A percentile compares a stretch with the other conserved stretches of the same genome.
phyloP scores from a whole-genome alignment of 805 yeast genomes.

The Saturnispora galanensis region DNA sequence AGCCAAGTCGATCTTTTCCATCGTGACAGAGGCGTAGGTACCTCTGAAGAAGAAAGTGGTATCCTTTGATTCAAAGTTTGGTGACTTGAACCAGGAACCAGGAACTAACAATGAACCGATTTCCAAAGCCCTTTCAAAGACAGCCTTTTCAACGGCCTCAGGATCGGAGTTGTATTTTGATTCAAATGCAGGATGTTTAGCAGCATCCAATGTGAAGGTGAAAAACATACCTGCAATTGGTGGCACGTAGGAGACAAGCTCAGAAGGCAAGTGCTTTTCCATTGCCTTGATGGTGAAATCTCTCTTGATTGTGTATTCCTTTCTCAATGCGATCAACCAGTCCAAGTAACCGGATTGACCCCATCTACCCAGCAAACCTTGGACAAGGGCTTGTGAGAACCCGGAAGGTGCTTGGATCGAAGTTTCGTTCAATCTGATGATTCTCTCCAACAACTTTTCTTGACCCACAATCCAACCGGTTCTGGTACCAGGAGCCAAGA shows the following conservation, averaged over 20 bases:
- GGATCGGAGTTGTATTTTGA: conserved; percentile 51
- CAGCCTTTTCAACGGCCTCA: conserved; percentile 48
- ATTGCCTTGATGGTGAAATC: conserved; percentile 77
- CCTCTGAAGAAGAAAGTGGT: conserved; percentile 70
- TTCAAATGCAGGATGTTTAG: conserved; percentile 67
- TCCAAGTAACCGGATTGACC: conserved; percentile 83
- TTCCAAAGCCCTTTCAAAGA: conserved; percentile 51
- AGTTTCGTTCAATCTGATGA: conserved; percentile 67
- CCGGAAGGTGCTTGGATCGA: conserved; percentile 77
- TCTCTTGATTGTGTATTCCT: conserved; percentile 79
- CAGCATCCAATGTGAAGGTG: conserved; percentile 61
- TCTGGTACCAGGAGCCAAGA: conserved; percentile 84
- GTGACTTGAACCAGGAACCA: conserved; percentile 73
- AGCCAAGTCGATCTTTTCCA: conserved; percentile 51
- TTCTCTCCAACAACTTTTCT: conserved; percentile 50
- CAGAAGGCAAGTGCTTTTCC: conserved; percentile 44
- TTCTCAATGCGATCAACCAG: conserved; percentile 78
- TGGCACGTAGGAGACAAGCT: conserved; percentile 34
- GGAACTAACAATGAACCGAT: conserved; percentile 68
- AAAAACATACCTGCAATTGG: conserved; percentile 89
- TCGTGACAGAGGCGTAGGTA: conserved; percentile 77
- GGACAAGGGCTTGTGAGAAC: conserved; percentile 58
- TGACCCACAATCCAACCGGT: conserved; percentile 86
- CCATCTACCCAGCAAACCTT: conserved; percentile 74
- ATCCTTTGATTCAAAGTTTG: conserved; percentile 32